Evolutionary conservation across 169 alveolate genomes (phyloP).

Genomic region (Babesia bovis): DNA sequence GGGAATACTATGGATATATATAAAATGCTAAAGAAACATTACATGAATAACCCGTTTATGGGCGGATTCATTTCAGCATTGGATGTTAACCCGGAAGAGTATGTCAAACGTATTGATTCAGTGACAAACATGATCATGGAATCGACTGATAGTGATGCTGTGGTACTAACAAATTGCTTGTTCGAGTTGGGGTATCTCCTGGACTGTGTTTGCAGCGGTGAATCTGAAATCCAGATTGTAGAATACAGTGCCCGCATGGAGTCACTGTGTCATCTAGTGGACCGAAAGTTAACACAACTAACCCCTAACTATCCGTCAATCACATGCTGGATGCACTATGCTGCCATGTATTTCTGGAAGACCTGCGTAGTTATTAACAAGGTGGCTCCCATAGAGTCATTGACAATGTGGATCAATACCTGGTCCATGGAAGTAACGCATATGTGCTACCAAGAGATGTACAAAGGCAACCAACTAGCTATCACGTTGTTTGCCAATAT

Average conservation of each 20-base stretch:
- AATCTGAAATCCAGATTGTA: too few relatives aligned
- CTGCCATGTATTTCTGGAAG: neutral
- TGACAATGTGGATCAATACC: neutral
- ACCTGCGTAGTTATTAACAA: neutral
- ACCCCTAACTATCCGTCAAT: neutral
- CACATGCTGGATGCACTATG: conserved; percentile 18
- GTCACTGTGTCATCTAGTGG: too few relatives aligned
- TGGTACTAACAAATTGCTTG: conserved; percentile 8
- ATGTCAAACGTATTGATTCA: neutral
- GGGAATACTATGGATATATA: neutral
- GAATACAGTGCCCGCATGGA: too few relatives aligned
- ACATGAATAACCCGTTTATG: conserved; percentile 12
- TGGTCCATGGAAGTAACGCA: conserved; percentile 16
- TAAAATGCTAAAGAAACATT: neutral
- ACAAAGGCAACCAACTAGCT: neutral
- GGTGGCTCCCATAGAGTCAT: conserved; percentile 3
- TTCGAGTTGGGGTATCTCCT: conserved; percentile 3
- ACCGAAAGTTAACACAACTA: neutral
- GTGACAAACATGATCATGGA: neutral
- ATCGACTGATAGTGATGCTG: conserved; percentile 8
- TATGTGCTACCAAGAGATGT: conserved; percentile 4
- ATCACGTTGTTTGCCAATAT: conserved; percentile 2
- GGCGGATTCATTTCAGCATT: conserved; percentile 12
- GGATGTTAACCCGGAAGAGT: neutral
- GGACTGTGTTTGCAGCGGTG: neutral